phyloP scores from a whole-genome alignment of 306 rosid genomes.

The Fagus crenata region DNA sequence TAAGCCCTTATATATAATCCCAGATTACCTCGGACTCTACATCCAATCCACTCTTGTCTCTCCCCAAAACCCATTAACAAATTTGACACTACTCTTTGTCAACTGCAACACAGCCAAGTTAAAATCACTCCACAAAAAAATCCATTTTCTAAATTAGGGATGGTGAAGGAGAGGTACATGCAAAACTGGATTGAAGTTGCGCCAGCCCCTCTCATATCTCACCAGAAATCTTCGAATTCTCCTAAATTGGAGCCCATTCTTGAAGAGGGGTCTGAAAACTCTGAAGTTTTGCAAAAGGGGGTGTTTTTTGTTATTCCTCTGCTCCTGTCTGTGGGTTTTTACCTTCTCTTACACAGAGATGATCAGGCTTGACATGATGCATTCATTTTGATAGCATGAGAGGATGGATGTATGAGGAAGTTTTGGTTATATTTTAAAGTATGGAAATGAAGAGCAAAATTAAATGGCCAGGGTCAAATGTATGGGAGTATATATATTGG shows the following conservation, averaged over 20 bases:
- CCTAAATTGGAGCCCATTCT: constrained; percentile 32
- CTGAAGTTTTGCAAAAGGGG: constrained; percentile 22
- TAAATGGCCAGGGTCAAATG: too few species aligned
- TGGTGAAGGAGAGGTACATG: background rate
- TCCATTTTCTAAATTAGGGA: background rate
- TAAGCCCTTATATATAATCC: too few species aligned
- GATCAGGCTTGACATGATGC: background rate
- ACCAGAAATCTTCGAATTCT: constrained; percentile 4
- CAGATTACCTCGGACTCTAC: too few species aligned
- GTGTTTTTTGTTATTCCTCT: constrained; percentile 23
- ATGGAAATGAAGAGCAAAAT: too few species aligned
- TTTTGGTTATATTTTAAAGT: too few species aligned
- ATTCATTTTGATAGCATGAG: too few species aligned
- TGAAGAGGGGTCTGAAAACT: constrained; percentile 27
- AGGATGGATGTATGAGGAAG: too few species aligned
- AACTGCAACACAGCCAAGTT: too few species aligned
- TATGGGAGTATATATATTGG: too few species aligned
- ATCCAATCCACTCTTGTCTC: too few species aligned
- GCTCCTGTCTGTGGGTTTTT: constrained; percentile 22
- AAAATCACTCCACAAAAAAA: background rate
- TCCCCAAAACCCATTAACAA: too few species aligned
- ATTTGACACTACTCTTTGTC: too few species aligned
- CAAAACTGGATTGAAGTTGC: constrained; percentile 28
- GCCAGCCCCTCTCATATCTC: constrained; percentile 24
- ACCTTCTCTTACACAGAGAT: constrained; percentile 12